Conservation (phyloP, 108 stramenopile species). For the Cyclotella atomus region DNA sequence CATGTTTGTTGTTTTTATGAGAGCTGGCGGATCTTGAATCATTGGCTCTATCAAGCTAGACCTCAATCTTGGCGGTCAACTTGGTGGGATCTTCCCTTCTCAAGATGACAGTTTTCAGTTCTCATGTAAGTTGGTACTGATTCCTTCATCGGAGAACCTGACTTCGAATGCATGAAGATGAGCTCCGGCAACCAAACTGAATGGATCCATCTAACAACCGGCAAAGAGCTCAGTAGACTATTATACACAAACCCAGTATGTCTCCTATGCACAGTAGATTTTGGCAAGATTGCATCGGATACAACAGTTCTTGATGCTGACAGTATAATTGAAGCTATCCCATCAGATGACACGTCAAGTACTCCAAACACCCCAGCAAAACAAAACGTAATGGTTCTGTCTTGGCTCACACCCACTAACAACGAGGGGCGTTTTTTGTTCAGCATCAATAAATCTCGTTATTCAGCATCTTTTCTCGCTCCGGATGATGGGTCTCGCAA, state of each 20-base stretch:
- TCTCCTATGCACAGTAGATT: slow-evolving; percentile 50
- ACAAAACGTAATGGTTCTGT: slow-evolving; percentile 71
- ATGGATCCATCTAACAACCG: slow-evolving; percentile 53
- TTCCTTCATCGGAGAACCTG: no score
- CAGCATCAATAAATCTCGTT: slow-evolving; percentile 59
- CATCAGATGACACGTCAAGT: slow-evolving; percentile 1
- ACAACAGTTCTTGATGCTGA: background rate
- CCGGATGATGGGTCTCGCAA: background rate
- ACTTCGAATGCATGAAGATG: no score
- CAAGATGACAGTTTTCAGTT: no score
- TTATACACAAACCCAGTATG: slow-evolving; percentile 78
- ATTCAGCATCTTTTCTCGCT: slow-evolving; percentile 51
- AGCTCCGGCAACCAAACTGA: background rate
- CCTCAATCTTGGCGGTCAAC: no score
- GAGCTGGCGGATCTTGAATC: no score
- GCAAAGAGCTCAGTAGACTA: slow-evolving; percentile 65
- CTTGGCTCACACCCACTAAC: slow-evolving; percentile 81
- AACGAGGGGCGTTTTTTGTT: slow-evolving; percentile 73
- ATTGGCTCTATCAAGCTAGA: no score
- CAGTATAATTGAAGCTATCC: background rate
- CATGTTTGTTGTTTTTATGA: background rate
- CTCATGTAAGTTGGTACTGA: no score
- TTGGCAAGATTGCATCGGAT: background rate
- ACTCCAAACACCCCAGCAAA: background rate
- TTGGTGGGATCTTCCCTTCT: no score